phyloP scores from a whole-genome alignment of 2,329 filamentous ascomycete species.

The Colletotrichum cereale region DNA sequence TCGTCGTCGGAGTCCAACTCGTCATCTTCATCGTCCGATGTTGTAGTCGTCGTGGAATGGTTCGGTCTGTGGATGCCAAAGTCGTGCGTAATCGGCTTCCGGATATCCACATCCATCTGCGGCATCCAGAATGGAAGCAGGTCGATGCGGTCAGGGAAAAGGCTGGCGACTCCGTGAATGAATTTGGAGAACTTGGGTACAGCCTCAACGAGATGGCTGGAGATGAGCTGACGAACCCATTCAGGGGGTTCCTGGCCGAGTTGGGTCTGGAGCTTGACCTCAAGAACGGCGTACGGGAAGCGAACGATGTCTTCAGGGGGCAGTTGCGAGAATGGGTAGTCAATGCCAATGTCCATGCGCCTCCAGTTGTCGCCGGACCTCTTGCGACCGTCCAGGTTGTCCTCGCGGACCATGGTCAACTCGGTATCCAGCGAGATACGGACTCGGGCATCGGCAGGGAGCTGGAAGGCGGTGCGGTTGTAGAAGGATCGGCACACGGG shows the following conservation, averaged over 20 bases:
- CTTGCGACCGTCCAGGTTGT: slow-evolving; percentile 85
- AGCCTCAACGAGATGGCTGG: slow-evolving; percentile 96
- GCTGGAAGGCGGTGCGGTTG: slow-evolving; percentile 96
- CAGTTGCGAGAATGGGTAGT: slow-evolving; percentile 92
- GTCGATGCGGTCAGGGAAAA: slow-evolving; percentile 90
- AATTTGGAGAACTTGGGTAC: slow-evolving; percentile 99
- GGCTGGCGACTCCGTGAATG: slow-evolving; percentile 90
- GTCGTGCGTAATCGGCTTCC: slow-evolving; percentile 87
- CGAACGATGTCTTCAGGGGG: slow-evolving; percentile 86
- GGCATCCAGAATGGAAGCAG: slow-evolving; percentile 97
- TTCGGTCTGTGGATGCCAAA: slow-evolving; percentile 91
- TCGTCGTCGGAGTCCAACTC: slow-evolving; percentile 63
- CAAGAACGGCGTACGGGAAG: slow-evolving; percentile 95
- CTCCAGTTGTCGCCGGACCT: slow-evolving; percentile 93
- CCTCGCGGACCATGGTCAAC: slow-evolving; percentile 93
- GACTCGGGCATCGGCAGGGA: slow-evolving; percentile 94
- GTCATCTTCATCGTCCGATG: slow-evolving; percentile 81
- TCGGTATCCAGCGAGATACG: slow-evolving; percentile 98
- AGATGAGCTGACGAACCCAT: slow-evolving; percentile 94
- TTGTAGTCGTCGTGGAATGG: slow-evolving; percentile 81
- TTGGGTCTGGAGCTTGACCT: slow-evolving; percentile 98
- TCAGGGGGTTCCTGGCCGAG: slow-evolving; percentile 94
- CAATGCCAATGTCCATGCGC: slow-evolving; percentile 96
- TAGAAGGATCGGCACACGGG: slow-evolving; percentile 97
- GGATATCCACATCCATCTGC: slow-evolving; percentile 98